Percentiles rank a stretch among this genome's conserved stretches.
phyloP scores from a whole-genome alignment of 352 stramenopile species.

The Globisporangium perplexum region DNA sequence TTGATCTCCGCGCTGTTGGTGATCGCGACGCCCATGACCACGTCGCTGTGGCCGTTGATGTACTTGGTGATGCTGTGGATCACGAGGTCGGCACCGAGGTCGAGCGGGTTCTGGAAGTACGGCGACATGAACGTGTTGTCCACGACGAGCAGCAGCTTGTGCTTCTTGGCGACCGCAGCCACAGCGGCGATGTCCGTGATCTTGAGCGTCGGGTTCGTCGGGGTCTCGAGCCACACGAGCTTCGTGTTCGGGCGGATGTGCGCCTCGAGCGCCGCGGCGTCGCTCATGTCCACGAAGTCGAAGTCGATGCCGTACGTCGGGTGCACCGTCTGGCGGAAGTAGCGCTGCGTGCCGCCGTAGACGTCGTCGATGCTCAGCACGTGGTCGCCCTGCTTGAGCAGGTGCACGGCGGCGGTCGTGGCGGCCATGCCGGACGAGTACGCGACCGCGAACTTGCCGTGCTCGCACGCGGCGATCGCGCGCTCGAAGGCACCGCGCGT shows the following conservation, averaged over 20 bases:
- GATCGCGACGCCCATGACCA: conserved; percentile 90
- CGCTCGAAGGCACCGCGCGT: conserved; percentile 93
- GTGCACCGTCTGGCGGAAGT: conserved; percentile 90
- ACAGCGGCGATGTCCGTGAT: conserved; percentile 92
- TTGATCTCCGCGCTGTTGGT: conserved; percentile 91
- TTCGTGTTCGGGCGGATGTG: conserved; percentile 90
- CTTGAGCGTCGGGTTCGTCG: conserved; percentile 94
- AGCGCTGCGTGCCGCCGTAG: conserved; percentile 94
- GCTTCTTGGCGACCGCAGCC: conserved; percentile 84
- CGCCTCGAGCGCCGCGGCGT: conserved; percentile 73
- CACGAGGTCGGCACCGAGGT: conserved; percentile 89
- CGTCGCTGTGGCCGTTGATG: conserved; percentile 94
- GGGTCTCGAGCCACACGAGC: conserved; percentile 91
- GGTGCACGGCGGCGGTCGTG: conserved; percentile 85
- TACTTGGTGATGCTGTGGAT: conserved; percentile 96
- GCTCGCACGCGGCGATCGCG: conserved; percentile 90
- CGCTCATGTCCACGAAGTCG: conserved; percentile 92
- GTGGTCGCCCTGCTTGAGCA: conserved; percentile 89
- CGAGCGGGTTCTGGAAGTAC: conserved; percentile 91
- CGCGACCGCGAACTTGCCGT: conserved; percentile 85
- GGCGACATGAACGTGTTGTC: conserved; percentile 95
- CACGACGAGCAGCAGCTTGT: conserved; percentile 86
- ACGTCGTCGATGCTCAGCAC: conserved; percentile 94
- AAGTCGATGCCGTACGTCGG: conserved; percentile 91
- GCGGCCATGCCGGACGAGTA: conserved; percentile 91